Base-by-base conservation (phyloP, 371 early-diverging fungal genomes). In the Mortierella sp. region DNA sequence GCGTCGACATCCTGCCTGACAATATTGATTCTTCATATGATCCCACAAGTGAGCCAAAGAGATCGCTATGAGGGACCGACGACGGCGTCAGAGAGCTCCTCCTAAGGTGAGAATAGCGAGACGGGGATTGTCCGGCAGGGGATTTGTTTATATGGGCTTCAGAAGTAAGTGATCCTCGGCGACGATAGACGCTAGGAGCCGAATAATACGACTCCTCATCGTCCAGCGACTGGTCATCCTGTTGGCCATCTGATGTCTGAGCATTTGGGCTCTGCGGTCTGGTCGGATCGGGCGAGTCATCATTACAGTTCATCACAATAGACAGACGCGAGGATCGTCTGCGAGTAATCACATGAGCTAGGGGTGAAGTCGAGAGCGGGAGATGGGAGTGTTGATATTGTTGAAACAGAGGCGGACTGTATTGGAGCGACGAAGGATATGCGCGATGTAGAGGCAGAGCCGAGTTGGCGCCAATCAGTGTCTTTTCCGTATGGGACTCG, bases 1-100 rank as follows among this genome's bases (percentile, higher is more conserved):
- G 73, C 1, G 92, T 85, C 6, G 93, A 92, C 93, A 95, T 92
- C 31, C 94, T 81, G 28, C 94, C 93, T n/a, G 83, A 88, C 1
- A 95, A 80, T 19, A 95, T 83, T 0, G 92, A 92, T 65, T 95
- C 93, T 26, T 94, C 94, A 65, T 93, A 94, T 17, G 90, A 90
- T 2, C 94, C 94, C 0, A 93, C 90, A 2, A 94, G 75, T 9
- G 84, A 79, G n/a, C 89, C 89, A 69, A 80, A 81, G 28, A 83
- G 76, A 52, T 85, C 84, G 9, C 78, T 56, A 49, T 55, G 61
- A 28, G 43, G 21, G 48, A 30, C 50, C 19, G 49, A 65, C 19
- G 56, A 54, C 12, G 70, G 70, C 21, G 56, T 72, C 32, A 79
- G 41, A 1, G 81, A 83, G 30, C 52, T 65, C 43, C 73, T 66